phyloP scores from a whole-genome alignment of 257 asterid species.

The Forsythia suspensa region DNA sequence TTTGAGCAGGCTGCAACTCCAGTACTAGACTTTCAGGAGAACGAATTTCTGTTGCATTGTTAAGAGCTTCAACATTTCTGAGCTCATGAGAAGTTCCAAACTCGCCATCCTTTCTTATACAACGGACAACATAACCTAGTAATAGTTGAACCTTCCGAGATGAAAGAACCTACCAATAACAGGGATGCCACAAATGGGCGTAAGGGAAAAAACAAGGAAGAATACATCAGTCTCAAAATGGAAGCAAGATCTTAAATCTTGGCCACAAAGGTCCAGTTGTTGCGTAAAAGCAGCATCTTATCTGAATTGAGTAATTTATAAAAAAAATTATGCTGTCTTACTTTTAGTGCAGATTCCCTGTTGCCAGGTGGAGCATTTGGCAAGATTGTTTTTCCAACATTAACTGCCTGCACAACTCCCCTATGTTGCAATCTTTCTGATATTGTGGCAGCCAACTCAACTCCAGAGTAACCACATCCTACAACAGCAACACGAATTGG shows the following conservation, averaged over 20 bases:
- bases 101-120: slow-evolving; percentile 50
- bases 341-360: slow-evolving; percentile 88
- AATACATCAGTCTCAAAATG: background rate
- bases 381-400: slow-evolving; percentile 67
- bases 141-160: slow-evolving; percentile 84
- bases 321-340: slow-evolving; percentile 32
- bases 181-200: background rate
- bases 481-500: slow-evolving; percentile 81
- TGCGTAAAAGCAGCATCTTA: background rate
- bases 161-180: slow-evolving; percentile 65
- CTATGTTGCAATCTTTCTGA: slow-evolving; percentile 77
- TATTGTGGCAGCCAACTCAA: slow-evolving; percentile 92
- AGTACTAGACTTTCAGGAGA: slow-evolving; percentile 39
- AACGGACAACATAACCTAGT: slow-evolving; percentile 76
- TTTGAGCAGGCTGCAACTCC: slow-evolving; percentile 89
- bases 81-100: slow-evolving; percentile 30
- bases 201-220: background rate
- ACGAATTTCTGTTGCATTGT: slow-evolving; percentile 33
- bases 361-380: slow-evolving; percentile 84
- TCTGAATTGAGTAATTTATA: slow-evolving; percentile 7
- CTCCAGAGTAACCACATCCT: slow-evolving; percentile 97
- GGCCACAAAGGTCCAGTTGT: background rate
- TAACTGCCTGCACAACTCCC: slow-evolving; percentile 81
- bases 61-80: slow-evolving; percentile 24
- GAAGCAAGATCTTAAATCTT: background rate